Percentiles rank a stretch among this genome's conserved stretches.
Evolutionary conservation across 2,329 filamentous ascomycete species (phyloP).

Genomic region (Ramichloridium luteum): DNA sequence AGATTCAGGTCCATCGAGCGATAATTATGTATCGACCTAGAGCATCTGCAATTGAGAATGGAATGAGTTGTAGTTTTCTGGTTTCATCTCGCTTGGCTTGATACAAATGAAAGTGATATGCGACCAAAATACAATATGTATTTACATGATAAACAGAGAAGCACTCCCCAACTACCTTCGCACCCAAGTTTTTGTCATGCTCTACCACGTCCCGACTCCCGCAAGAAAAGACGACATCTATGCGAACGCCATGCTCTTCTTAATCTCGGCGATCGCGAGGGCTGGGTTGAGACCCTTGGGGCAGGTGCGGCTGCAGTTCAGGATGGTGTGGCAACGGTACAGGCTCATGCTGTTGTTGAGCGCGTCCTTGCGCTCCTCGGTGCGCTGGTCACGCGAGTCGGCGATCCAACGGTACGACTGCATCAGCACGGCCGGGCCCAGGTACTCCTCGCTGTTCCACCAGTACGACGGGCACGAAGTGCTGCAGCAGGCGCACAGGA

Average conservation of each 20-base stretch:
- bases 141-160: too few relatives aligned
- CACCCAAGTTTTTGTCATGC: too few relatives aligned
- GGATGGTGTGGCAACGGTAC: constrained; percentile 97
- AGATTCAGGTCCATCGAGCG: too few relatives aligned
- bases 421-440: constrained; percentile 88
- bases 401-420: constrained; percentile 97
- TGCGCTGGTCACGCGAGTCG: constrained; percentile 88
- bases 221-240: too few relatives aligned
- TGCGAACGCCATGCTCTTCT: constrained; percentile 76
- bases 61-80: too few relatives aligned
- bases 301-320: constrained; percentile 96
- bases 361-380: constrained; percentile 71
- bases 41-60: too few relatives aligned
- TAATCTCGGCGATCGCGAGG: constrained; percentile 91
- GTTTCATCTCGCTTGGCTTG: too few relatives aligned
- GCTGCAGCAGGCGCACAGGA: constrained; percentile 97
- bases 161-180: too few relatives aligned
- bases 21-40: too few relatives aligned
- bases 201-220: too few relatives aligned
- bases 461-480: constrained; percentile 99
- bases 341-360: constrained; percentile 98
- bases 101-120: too few relatives aligned
- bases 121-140: too few relatives aligned
- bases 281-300: constrained; percentile 97
- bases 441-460: constrained; percentile 99